Percentiles rank a stretch among this genome's conserved stretches.
These are phyloP conservation scores for Xeromyces bisporus DNA, from an alignment of 495 filamentous ascomycete species.

Conservation along the genomic window DNA sequence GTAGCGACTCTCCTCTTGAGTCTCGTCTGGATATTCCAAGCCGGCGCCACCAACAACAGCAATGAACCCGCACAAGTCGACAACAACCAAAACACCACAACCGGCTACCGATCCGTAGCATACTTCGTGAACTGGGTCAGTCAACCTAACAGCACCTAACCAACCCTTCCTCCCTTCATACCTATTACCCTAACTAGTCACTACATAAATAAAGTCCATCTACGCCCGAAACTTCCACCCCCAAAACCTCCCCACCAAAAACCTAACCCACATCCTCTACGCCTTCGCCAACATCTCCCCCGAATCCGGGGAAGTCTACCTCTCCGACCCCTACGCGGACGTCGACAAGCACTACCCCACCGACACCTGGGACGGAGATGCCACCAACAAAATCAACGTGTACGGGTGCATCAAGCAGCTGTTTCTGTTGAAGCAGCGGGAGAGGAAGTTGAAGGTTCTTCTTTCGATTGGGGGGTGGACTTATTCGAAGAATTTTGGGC, in stretches of 20 bases:
- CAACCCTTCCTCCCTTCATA: no score
- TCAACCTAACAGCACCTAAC: neutral
- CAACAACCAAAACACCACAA: no score
- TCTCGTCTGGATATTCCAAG: no score
- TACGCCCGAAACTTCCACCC: constrained; percentile 58
- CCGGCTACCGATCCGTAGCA: constrained; percentile 49
- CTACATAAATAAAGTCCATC: constrained; percentile 35
- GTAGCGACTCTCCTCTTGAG: no score
- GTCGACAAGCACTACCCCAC: constrained; percentile 41
- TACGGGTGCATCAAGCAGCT: constrained; percentile 77
- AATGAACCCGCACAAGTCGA: no score
- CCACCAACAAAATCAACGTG: constrained; percentile 28
- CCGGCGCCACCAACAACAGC: no score
- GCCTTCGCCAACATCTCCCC: constrained; percentile 56
- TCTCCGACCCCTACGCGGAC: constrained; percentile 60
- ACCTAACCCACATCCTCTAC: constrained; percentile 78
- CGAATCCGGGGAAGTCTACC: constrained; percentile 49
- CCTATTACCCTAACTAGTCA: no score
- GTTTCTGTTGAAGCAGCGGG: constrained; percentile 70
- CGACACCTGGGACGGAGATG: constrained; percentile 30
- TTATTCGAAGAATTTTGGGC: constrained; percentile 72
- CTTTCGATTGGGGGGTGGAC: constrained; percentile 96
- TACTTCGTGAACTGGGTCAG: constrained; percentile 71
- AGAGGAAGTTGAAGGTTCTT: constrained; percentile 79
- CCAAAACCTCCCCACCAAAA: constrained; percentile 54